Evolutionary conservation across 192 early-diverging fungal genomes (phyloP), one percentile per base, ranked within the genome.

Genomic region (Diversispora eburnea): DNA sequence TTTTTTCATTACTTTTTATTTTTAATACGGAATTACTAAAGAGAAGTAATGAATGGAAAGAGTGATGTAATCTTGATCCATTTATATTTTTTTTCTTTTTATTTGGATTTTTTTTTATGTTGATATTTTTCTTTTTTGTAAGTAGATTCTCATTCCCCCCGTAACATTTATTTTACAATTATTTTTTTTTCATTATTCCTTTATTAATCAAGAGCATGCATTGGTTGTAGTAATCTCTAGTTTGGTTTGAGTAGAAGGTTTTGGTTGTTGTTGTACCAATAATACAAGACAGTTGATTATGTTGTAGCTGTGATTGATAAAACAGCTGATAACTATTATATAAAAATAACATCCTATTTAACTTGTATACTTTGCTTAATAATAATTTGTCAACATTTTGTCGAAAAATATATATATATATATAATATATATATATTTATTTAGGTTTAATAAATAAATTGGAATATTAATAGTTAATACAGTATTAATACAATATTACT

Each of bases 61-160:
- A 59, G 25, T 59, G 7, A 10, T 59, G 57, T 59, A 59, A 59
- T 17, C 57, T 59, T 22, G 8, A 8, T 12, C 25, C 9, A 12
- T 59, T 8, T 59, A 59, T 45, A 7, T 62, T 62, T 62, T 62
- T 62, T 62, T 62, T 62, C 41, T 62, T 10, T 62, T 42, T 39
- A 62, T 42, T 42, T 15, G 33, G 33, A 22, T 62, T 20, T 39
- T 62, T 62, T 19, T 22, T 42, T 60, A 60, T 60, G 58, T 60
- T 60, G 58, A 62, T 62, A 42, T 62, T 33, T 33, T 33, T 33
- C 25, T 43, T 62, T 62, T 62, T 62, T 62, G 60, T 62, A 62
- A 62, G 60, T 62, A 62, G 60, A 62, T 17, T 62, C 17, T 39
- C 17, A 41, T 62, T 43, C 10, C 9, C 10, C 9, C 42, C 42